Conservation (phyloP, 495 filamentous ascomycete genomes). For the Elasticomyces elasticus region DNA sequence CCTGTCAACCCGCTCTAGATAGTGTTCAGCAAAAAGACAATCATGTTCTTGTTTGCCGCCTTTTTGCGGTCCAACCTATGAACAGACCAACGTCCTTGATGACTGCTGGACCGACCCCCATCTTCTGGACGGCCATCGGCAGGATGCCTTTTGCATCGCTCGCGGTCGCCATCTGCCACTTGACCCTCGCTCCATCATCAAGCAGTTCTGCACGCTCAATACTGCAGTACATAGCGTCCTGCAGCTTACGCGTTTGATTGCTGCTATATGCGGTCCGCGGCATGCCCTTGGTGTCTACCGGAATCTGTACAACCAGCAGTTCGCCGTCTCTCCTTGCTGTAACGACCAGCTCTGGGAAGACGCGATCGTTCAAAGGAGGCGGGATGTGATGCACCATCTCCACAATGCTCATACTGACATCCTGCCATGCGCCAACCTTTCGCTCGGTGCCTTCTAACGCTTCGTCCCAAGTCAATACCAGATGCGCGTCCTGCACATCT, state of each 20-base stretch:
- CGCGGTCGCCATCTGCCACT: conserved; percentile 59
- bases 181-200: conserved; percentile 33
- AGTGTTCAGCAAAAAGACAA: not conserved
- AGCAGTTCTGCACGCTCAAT: conserved; percentile 48
- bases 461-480: conserved; percentile 45
- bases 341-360: conserved; percentile 46
- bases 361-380: conserved; percentile 42
- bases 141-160: conserved; percentile 37
- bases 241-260: conserved; percentile 3
- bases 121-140: conserved; percentile 57
- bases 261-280: conserved; percentile 28
- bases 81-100: conserved; percentile 65
- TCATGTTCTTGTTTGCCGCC: not conserved
- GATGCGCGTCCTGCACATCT: conserved; percentile 46
- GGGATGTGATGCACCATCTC: conserved; percentile 44
- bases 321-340: conserved; percentile 21
- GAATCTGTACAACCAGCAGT: conserved; percentile 27
- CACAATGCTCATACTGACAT: conserved; percentile 42
- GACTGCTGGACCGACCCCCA: conserved; percentile 53
- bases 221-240: conserved; percentile 41
- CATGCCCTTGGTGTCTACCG: conserved; percentile 37
- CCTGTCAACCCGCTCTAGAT: not conserved
- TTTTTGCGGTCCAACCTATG: conserved; percentile 44
- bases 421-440: conserved; percentile 35
- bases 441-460: conserved; percentile 25